These are phyloP conservation scores for Globisporangium megalacanthum DNA, from an alignment of 352 stramenopile genomes.

Conservation along the genomic window DNA sequence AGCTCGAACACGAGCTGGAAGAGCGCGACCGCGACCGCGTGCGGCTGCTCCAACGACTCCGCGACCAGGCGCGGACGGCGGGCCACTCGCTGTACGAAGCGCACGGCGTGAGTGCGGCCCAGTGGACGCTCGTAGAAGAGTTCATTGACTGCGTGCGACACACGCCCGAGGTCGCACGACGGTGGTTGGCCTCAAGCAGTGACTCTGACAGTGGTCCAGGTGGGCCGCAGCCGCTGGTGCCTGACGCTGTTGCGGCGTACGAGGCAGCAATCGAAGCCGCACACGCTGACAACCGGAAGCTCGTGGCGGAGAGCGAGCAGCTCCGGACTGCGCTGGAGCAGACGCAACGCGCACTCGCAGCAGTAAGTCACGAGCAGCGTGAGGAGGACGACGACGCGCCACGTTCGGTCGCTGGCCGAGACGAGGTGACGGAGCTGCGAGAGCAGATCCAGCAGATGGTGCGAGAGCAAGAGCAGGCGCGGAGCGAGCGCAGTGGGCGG, in stretches of 20 bases:
- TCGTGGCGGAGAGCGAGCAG: slow-evolving; percentile 28
- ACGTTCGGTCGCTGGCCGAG: neutral
- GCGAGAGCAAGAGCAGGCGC: slow-evolving; percentile 9
- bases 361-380: neutral
- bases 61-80: slow-evolving; percentile 43
- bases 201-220: slow-evolving; percentile 1
- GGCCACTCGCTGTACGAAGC: slow-evolving; percentile 48
- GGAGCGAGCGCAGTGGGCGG: neutral
- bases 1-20: slow-evolving; percentile 60
- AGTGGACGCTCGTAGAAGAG: slow-evolving; percentile 53
- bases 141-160: slow-evolving; percentile 63
- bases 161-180: slow-evolving; percentile 47
- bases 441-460: slow-evolving; percentile 9
- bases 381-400: neutral
- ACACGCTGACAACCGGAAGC: slow-evolving; percentile 23
- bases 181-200: slow-evolving; percentile 18
- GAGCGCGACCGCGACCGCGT: slow-evolving; percentile 61
- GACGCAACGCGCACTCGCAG: neutral
- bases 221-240: neutral
- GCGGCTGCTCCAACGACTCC: slow-evolving; percentile 45
- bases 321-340: slow-evolving; percentile 32
- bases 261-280: slow-evolving; percentile 18
- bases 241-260: slow-evolving; percentile 10
- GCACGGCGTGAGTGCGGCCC: slow-evolving; percentile 48
- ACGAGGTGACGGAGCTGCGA: slow-evolving; percentile 9